Base-by-base conservation (phyloP, 352 stramenopile genomes). In the Peronospora farinosa region DNA sequence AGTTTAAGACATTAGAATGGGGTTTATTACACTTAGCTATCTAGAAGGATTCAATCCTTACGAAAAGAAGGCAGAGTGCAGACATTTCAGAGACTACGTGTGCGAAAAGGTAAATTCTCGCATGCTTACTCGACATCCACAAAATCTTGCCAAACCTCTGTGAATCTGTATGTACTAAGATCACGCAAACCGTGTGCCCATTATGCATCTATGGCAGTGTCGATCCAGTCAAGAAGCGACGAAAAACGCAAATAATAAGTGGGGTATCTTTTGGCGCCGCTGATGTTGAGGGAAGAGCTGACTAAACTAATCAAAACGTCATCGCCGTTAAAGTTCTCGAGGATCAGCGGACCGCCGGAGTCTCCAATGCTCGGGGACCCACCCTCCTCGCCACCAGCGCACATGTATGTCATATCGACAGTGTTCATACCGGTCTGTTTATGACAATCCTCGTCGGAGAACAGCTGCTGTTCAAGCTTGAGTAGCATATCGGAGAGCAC, bases 231-330 rank as follows among this genome's bases (percentile, higher is more conserved):
- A 19, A 65, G 28, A 2, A 45, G 64, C n/a, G 56, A 38, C 1
- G 73, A 72, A 33, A 86, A 66, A 13, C 70, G 66, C 2, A 69
- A 64, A 65, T 81, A 84, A 8, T 84, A 63, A 2, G 63, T 57
- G 2, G 75, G 75, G 11, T 61, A 63, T n/a, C 63, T 60, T 12
- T 42, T 47, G 5, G 60, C 40, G 15, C 65, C 72, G 17, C 68
- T 65, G 8, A 54, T 54, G 17, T 3, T 30, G 3, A 3, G 50
- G 11, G 61, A 64, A 42, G 67, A 81, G 39, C 47, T 68, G 6
- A 76, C 53, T 13, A 84, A 16, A 11, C 78, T 75, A 5, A 84
- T 66, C 8, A 83, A 28, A 5, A 66, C 51, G 69, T 80, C 51
- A 59, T 65, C 44, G 36, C 42, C 50, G 36, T 40, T 43, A 19